Evolutionary conservation across 176 grass and related monocot species (phyloP).

Genomic region (Cenchrus fungigraminus): DNA sequence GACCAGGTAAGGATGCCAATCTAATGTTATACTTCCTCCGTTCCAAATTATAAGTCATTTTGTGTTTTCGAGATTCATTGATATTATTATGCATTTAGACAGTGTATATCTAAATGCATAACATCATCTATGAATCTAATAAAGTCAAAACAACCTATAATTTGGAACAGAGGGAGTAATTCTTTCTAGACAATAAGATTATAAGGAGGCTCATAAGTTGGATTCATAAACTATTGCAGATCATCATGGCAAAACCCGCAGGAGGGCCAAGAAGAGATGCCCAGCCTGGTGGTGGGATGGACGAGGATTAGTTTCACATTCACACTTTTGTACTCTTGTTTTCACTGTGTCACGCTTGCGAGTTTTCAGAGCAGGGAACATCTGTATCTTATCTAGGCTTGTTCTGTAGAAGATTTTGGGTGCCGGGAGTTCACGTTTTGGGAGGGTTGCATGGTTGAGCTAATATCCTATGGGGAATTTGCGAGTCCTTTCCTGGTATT

Average conservation of each 20-base stretch:
- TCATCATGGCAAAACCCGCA: constrained; percentile 94
- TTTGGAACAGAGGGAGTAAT: background rate
- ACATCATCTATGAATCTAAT: too few relatives aligned
- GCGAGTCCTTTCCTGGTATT: background rate
- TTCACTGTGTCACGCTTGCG: constrained; percentile 12
- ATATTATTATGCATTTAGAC: too few relatives aligned
- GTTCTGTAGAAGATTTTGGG: constrained; percentile 43
- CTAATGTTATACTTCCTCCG: too few relatives aligned
- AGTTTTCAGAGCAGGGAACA: constrained; percentile 8
- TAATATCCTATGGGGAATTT: background rate
- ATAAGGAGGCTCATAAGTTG: background rate
- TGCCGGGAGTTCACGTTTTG: constrained; percentile 9
- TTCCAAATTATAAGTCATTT: too few relatives aligned
- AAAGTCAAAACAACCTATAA: too few relatives aligned
- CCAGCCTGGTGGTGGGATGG: constrained; percentile 62
- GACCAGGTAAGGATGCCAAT: constrained; percentile 62
- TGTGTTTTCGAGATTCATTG: too few relatives aligned
- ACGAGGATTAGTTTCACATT: constrained; percentile 72
- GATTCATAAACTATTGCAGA: constrained; percentile 44
- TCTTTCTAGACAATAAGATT: constrained; percentile 5
- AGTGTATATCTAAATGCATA: too few relatives aligned
- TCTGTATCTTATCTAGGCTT: constrained; percentile 34
- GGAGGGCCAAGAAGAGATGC: constrained; percentile 75
- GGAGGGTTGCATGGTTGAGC: background rate
- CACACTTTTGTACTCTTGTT: background rate